Base-by-base conservation (phyloP, 2,329 filamentous ascomycete genomes). In the Ophiostoma quercus region DNA sequence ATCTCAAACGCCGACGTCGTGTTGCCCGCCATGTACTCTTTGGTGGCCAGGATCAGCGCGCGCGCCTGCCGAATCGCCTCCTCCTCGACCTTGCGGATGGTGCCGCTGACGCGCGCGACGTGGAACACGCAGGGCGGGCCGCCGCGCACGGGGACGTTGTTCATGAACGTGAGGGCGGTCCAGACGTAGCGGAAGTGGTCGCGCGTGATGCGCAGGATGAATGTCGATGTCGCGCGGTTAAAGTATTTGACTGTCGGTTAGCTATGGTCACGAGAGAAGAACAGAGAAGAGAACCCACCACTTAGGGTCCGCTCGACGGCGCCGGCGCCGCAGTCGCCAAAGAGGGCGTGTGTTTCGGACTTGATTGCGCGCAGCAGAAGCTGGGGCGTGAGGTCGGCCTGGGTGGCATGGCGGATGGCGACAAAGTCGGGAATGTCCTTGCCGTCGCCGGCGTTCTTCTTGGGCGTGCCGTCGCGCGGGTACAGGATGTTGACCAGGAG, bases 401-500 rank as follows among this genome's bases (percentile, higher is more conserved):
- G 86, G 2, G 91, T 96, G 0, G 94, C 93, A 67, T 90, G 88
- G 78, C 94, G 90, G 79, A 96, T 90, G 69, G 88, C 83, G 37
- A 98, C 81, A 71, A 91, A 83, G 81, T 87, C 79, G 77, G 90
- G 79, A 76, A 84, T 32, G 8, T 57, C 22, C n/a, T 69, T 70
- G 32, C 68, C 69, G 43, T 68, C 39, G 34, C 32, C 34, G 66
- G 25, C 12, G 69, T 16, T 37, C 11, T 57, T 69, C 29, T 60
- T 73, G 11, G 82, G 73, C 14, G 86, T 81, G 25, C 60, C 68
- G 7, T 88, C 84, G 57, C 68, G 86, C 0, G 94, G 92, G 76
- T 97, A 97, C 66, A 98, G 84, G 74, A 98, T 93, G 77, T 96
- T 92, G 72, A 98, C 87, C n/a, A 98, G 88, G 22, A 99, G 86